A percentile compares a stretch with the other conserved stretches of the same genome.
These are phyloP conservation scores for Herpotrichia juniperi DNA, from an alignment of 2,329 filamentous ascomycete genomes.

Conservation along the genomic window DNA sequence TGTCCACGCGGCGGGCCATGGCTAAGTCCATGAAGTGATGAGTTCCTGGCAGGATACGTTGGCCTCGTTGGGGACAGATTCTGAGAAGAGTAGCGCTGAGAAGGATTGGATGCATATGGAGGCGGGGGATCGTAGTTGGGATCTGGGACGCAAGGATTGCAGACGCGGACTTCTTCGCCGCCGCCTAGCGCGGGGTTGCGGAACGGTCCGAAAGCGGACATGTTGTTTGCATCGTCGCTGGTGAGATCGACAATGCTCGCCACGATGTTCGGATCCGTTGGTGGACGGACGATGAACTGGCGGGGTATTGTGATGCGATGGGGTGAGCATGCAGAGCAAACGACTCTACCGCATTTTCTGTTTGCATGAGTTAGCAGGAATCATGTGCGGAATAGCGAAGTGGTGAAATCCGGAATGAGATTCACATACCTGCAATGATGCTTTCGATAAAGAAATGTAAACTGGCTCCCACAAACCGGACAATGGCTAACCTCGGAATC, in stretches of 20 bases:
- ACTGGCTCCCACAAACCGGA: conserved; percentile 80
- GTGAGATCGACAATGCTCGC: conserved; percentile 53
- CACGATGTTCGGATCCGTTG: conserved; percentile 29
- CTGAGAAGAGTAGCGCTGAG: neutral
- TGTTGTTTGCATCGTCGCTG: conserved; percentile 40
- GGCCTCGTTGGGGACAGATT: conserved; percentile 4
- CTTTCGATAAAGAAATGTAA: conserved; percentile 85
- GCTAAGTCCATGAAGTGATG: neutral
- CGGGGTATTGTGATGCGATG: conserved; percentile 94
- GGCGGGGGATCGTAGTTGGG: conserved; percentile 67
- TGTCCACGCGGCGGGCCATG: conserved; percentile 17
- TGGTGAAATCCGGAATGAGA: neutral
- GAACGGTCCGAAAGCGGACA: conserved; percentile 34
- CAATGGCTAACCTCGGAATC: conserved; percentile 83
- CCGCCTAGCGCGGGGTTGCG: conserved; percentile 63
- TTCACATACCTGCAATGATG: conserved; percentile 81
- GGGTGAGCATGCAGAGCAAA: conserved; percentile 87
- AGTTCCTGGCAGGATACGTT: conserved; percentile 2
- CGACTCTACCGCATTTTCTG: conserved; percentile 90
- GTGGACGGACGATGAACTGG: conserved; percentile 85
- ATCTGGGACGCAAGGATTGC: conserved; percentile 76
- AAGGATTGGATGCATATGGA: conserved; percentile 43
- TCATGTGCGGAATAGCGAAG: neutral
- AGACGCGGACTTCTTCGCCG: conserved; percentile 71
- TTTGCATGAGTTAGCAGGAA: neutral